A percentile compares a stretch with the other conserved stretches of the same genome.
These are phyloP conservation scores for Penicillium chermesinum DNA, from an alignment of 495 filamentous ascomycete genomes.

Conservation along the genomic window DNA sequence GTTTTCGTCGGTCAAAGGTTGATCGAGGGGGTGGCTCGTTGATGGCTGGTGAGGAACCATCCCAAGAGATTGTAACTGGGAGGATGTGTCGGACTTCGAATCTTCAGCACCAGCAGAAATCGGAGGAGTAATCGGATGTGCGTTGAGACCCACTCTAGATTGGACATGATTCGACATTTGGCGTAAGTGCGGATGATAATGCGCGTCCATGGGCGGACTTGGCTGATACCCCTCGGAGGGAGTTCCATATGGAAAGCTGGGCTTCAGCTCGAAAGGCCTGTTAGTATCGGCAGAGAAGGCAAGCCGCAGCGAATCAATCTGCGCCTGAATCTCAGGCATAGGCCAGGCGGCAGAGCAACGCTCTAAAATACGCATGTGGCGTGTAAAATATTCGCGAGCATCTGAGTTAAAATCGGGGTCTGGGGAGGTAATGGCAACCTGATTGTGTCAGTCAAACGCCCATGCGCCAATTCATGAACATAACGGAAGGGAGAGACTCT, in stretches of 20 bases:
- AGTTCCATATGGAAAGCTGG: conserved; percentile 83
- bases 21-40: conserved; percentile 39
- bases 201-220: conserved; percentile 55
- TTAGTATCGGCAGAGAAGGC: conserved; percentile 86
- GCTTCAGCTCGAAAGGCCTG: conserved; percentile 84
- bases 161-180: conserved; percentile 32
- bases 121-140: conserved; percentile 77
- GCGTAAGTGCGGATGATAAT: conserved; percentile 37
- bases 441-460: conserved; percentile 11
- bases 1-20: conserved; percentile 61
- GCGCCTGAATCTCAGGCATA: conserved; percentile 85
- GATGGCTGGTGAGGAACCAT: conserved; percentile 59
- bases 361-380: conserved; percentile 94
- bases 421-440: conserved; percentile 92
- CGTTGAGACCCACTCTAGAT: conserved; percentile 68
- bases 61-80: conserved; percentile 69
- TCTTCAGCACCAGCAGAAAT: conserved; percentile 71
- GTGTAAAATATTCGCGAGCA: conserved; percentile 83
- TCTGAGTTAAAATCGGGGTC: conserved; percentile 83
- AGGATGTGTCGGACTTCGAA: conserved; percentile 69
- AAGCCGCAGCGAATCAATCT: conserved; percentile 83
- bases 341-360: conserved; percentile 80
- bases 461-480: background rate
- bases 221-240: conserved; percentile 58
- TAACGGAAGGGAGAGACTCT: conserved; percentile 8